Conservation (phyloP, 2,329 filamentous ascomycete genomes). For the Aureobasidium vineae region DNA sequence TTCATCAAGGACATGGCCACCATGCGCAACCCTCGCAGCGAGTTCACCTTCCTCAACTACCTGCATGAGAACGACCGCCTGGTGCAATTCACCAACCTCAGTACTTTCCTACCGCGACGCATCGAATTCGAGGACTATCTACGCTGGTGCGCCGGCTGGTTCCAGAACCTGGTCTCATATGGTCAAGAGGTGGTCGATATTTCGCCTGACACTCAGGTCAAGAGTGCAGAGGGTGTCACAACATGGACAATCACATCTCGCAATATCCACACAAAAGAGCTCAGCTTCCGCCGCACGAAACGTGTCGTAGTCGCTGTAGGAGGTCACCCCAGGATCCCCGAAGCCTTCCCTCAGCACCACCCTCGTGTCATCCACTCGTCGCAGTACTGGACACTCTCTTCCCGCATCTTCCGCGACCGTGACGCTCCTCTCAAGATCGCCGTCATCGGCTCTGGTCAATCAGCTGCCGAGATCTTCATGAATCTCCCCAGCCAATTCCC, state of each 20-base stretch:
- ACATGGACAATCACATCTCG: constrained; percentile 67
- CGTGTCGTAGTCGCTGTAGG: constrained; percentile 71
- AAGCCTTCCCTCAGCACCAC: constrained; percentile 65
- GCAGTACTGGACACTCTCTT: constrained; percentile 68
- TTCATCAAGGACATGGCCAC: constrained; percentile 96
- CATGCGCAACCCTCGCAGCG: constrained; percentile 78
- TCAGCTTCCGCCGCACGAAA: constrained; percentile 56
- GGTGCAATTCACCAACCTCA: constrained; percentile 85
- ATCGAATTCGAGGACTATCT: constrained; percentile 95
- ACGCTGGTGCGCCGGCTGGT: constrained; percentile 82
- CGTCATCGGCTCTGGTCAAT: constrained; percentile 86
- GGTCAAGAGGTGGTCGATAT: constrained; percentile 73
- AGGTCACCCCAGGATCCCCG: constrained; percentile 68
- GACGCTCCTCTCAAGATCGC: constrained; percentile 68
- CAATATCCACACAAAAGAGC: constrained; percentile 57
- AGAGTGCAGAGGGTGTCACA: constrained; percentile 54
- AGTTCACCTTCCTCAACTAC: constrained; percentile 97
- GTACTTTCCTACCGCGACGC: constrained; percentile 81
- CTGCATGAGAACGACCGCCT: constrained; percentile 77
- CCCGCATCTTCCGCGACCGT: constrained; percentile 57
- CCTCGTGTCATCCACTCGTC: constrained; percentile 84
- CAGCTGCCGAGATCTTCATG: constrained; percentile 92
- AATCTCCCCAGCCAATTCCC: constrained; percentile 81
- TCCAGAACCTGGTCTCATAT: constrained; percentile 71
- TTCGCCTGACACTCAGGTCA: constrained; percentile 46